phyloP scores from a whole-genome alignment of 2,329 filamentous ascomycete species.

The Monosporascus sp. region DNA sequence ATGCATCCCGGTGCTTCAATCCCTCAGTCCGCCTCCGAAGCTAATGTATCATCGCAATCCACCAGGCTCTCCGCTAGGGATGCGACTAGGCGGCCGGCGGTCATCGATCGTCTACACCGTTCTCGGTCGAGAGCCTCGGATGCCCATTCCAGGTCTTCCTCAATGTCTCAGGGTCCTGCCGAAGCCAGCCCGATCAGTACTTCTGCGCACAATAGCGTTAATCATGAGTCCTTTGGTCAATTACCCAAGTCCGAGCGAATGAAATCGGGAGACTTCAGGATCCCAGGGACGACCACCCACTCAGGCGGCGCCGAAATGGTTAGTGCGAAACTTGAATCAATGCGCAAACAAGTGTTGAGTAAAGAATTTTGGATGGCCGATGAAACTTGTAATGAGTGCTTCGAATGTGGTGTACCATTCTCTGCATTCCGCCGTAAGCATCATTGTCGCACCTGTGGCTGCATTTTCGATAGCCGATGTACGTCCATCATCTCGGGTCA shows the following conservation, averaged over 20 bases:
- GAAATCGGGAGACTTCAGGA: constrained; percentile 42
- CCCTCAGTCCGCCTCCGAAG: constrained; percentile 28
- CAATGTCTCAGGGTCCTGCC: constrained; percentile 50
- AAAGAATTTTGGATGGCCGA: constrained; percentile 99
- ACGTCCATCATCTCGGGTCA: constrained; percentile 85
- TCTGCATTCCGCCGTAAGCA: constrained; percentile 94
- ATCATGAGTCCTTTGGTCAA: constrained; percentile 51
- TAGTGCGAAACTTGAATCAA: constrained; percentile 59
- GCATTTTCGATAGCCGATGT: constrained; percentile 96
- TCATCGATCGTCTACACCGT: constrained; percentile 51
- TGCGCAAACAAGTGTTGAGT: constrained; percentile 82
- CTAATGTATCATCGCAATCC: constrained; percentile 18
- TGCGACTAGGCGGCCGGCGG: constrained; percentile 39
- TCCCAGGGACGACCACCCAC: constrained; percentile 51
- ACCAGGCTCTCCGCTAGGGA: constrained; percentile 28
- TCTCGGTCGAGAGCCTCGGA: constrained; percentile 39
- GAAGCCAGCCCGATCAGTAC: constrained; percentile 54
- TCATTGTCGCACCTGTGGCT: constrained; percentile 93
- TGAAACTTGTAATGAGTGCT: constrained; percentile 96
- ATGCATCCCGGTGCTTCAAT: constrained; percentile 18
- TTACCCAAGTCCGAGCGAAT: constrained; percentile 40
- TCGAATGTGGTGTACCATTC: constrained; percentile 84
- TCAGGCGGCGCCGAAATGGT: constrained; percentile 55
- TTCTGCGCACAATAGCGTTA: constrained; percentile 52
- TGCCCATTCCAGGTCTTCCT: constrained; percentile 51